Evolutionary conservation across 176 grass and related monocot species (phyloP).

Genomic region (Panicum miliaceum): DNA sequence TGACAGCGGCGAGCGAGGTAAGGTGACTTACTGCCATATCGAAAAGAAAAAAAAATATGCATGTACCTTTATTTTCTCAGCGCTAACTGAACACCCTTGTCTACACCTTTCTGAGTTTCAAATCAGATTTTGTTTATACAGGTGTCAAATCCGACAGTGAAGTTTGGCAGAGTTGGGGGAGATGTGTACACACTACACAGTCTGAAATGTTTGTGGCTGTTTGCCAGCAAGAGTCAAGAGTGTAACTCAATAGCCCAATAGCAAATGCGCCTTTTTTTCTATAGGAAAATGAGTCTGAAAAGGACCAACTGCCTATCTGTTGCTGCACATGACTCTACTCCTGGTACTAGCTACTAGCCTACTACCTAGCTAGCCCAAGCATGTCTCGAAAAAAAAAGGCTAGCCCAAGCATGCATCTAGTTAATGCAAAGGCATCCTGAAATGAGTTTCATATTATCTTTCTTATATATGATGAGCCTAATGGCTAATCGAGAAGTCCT

Average conservation of each 20-base stretch:
- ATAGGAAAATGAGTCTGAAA: neutral
- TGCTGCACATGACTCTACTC: conserved; percentile 33
- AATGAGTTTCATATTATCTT: neutral
- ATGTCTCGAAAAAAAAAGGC: neutral
- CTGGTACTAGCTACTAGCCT: neutral
- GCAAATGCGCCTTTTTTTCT: neutral
- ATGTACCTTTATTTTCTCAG: neutral
- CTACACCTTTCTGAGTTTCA: neutral
- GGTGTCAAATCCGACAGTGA: neutral
- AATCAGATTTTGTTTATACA: neutral
- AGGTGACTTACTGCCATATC: neutral
- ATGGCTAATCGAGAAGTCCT: neutral
- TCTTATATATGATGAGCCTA: neutral
- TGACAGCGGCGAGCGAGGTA: too few species aligned
- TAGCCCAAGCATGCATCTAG: neutral
- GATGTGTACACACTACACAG: neutral
- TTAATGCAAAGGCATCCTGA: neutral
- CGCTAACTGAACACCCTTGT: neutral
- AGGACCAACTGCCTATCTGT: conserved; percentile 6
- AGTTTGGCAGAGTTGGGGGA: neutral
- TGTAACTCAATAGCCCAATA: neutral
- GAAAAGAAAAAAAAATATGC: neutral
- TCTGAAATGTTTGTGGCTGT: conserved; percentile 12
- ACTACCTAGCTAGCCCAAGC: neutral
- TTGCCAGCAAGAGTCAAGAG: neutral